A percentile compares a stretch with the other conserved stretches of the same genome.
phyloP scores from a whole-genome alignment of 78 protist genomes.

The Emiliania huxleyi region DNA sequence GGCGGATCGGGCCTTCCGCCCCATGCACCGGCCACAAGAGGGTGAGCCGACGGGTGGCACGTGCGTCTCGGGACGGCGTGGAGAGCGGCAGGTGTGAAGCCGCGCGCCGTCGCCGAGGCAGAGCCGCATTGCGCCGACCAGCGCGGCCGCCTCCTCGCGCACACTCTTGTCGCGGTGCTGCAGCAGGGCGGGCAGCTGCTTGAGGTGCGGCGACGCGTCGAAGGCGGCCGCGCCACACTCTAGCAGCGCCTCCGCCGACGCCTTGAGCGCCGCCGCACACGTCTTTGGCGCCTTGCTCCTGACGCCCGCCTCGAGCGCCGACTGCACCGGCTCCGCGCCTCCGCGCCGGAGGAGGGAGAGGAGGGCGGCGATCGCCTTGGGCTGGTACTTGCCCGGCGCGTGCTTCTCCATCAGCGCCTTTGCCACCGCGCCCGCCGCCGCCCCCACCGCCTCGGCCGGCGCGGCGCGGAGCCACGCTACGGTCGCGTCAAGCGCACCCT shows the following conservation, averaged over 20 bases:
- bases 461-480: not conserved
- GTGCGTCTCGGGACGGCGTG: too few relatives aligned
- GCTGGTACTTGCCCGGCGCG: not conserved
- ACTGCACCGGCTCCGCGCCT: not conserved
- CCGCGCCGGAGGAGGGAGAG: not conserved
- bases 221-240: not conserved
- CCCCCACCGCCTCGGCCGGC: not conserved
- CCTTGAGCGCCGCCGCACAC: not conserved
- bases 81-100: too few relatives aligned
- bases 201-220: not conserved
- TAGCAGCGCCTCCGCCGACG: not conserved
- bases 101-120: not conserved
- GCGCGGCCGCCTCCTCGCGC: not conserved
- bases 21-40: too few relatives aligned
- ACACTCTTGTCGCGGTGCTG: not conserved
- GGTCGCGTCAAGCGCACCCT: not conserved
- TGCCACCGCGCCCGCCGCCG: not conserved
- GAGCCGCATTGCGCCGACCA: not conserved
- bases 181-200: not conserved
- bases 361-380: not conserved
- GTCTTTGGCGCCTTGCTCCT: not conserved
- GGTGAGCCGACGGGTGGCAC: too few relatives aligned
- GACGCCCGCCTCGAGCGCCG: not conserved
- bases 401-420: not conserved
- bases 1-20: too few relatives aligned